Conservation (phyloP, 768 basidiomycete species). For the Leucocoprinus birnbaumii region DNA sequence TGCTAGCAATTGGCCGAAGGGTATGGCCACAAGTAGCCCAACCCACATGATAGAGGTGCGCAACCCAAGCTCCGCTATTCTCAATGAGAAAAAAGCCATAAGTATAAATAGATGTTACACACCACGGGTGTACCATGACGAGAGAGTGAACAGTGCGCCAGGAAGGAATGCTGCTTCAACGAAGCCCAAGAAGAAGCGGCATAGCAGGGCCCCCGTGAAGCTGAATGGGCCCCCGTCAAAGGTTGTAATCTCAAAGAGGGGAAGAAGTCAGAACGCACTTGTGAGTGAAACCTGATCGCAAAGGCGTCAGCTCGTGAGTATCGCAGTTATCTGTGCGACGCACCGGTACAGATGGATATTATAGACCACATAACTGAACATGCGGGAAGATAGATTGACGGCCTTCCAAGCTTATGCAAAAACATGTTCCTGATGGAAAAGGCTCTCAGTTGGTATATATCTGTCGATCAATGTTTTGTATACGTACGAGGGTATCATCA, state of each 20-base stretch:
- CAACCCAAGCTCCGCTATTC: conserved; percentile 37
- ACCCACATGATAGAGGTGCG: conserved; percentile 42
- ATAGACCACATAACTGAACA: conserved; percentile 56
- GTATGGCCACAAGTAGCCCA: conserved; percentile 49
- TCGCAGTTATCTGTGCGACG: no score
- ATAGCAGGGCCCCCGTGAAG: conserved; percentile 39
- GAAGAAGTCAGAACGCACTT: no score
- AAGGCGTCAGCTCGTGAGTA: no score
- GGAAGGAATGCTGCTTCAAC: conserved; percentile 48
- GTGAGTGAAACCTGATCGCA: no score
- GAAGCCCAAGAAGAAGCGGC: conserved; percentile 53
- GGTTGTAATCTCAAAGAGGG: no score
- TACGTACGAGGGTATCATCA: conserved; percentile 29
- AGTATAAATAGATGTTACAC: background rate
- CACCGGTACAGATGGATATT: conserved; percentile 22
- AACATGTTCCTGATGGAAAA: conserved; percentile 51
- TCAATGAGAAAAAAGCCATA: no score
- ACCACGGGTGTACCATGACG: conserved; percentile 20
- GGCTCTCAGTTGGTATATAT: background rate
- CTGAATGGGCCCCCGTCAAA: conserved; percentile 14
- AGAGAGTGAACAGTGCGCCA: conserved; percentile 33
- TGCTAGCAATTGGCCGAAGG: conserved; percentile 50
- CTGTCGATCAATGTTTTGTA: background rate
- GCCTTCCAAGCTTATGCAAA: conserved; percentile 48
- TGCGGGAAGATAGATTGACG: conserved; percentile 50